Evolutionary conservation across 139 green algal species (phyloP).

Genomic region (Yamagishiella unicocca): DNA sequence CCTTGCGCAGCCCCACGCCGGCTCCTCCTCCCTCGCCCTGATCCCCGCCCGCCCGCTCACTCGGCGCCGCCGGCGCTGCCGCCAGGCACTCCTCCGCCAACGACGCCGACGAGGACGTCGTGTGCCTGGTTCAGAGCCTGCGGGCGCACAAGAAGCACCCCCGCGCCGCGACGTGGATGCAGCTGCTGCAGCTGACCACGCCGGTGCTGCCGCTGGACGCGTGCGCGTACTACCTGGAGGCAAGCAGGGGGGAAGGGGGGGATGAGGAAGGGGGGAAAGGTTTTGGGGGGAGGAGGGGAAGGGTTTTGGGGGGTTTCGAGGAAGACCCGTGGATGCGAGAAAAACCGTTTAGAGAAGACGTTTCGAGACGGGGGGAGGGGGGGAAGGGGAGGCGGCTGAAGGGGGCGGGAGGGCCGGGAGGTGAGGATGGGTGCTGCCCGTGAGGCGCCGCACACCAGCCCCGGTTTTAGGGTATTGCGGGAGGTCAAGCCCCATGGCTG

Average conservation of each 20-base stretch:
- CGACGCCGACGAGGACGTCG: conserved; percentile 29
- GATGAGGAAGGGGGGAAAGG: background rate
- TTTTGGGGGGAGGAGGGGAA: background rate
- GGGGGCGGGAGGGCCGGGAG: too few species aligned
- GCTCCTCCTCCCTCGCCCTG: background rate
- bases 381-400: too few species aligned
- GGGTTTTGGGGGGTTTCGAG: too few species aligned
- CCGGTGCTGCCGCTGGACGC: conserved; percentile 37
- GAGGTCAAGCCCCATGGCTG: too few species aligned
- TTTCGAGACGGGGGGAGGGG: too few species aligned
- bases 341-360: too few species aligned
- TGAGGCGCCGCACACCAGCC: too few species aligned
- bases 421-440: too few species aligned
- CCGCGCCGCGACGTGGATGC: conserved; percentile 26
- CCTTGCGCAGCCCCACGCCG: too few species aligned
- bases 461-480: too few species aligned
- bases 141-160: background rate
- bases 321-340: too few species aligned
- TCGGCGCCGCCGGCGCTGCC: background rate
- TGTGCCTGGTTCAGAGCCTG: conserved; percentile 38
- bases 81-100: conserved; percentile 2
- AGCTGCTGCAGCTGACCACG: conserved; percentile 36
- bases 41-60: background rate
- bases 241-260: background rate
- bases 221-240: conserved; percentile 11